Evolutionary conservation across 352 stramenopile species (phyloP), one percentile per base, ranked within the genome.

Genomic region (Phytophthora uliginosa): DNA sequence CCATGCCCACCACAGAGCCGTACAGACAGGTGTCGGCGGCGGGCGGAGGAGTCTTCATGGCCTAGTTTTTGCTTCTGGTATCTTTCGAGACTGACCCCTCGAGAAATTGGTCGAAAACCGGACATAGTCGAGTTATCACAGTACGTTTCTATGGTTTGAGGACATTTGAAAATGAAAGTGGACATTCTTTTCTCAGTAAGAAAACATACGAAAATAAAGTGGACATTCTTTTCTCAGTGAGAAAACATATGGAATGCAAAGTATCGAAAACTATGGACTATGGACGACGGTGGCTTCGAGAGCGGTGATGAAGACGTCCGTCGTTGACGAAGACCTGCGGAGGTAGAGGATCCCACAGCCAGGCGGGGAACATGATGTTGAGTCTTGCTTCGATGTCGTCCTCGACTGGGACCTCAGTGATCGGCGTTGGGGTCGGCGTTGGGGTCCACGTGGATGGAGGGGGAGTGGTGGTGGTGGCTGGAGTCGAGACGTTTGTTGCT

Each of bases 21-120:
- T 87, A 86, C 50, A 83, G 63, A 48, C 79, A 81, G 7, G 69
- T 74, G 57, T 86, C 81, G 8, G 48, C 53, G 8, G 63, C 24
- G 0, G 36, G n/a, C 18, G 54, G 9, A 47, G 58, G 56, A 6
- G 42, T 64, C 63, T 68, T 78, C 71, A 72, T 75, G 20, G 28
- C 12, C 48, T 63, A 68, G 40, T 63, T 64, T 69, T 56, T 50
- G 7, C 7, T 45, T 17, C 6, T 63, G 28, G 18, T 10, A 63
- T 31, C 36, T 36, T 67, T 73, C 52, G 18, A 24, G 22, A 55
- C 4, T 33, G 17, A 56, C 50, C 24, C 6, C 42, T 71, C 61
- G 20, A 22, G 18, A 42, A 17, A 42, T 12, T 15, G 13, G 2
- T 17, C 34, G 34, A 22, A 33, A 42, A 66, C 3, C 17, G 33